phyloP scores from a whole-genome alignment of 371 early-diverging fungal genomes.

The Mucor ambiguus region DNA sequence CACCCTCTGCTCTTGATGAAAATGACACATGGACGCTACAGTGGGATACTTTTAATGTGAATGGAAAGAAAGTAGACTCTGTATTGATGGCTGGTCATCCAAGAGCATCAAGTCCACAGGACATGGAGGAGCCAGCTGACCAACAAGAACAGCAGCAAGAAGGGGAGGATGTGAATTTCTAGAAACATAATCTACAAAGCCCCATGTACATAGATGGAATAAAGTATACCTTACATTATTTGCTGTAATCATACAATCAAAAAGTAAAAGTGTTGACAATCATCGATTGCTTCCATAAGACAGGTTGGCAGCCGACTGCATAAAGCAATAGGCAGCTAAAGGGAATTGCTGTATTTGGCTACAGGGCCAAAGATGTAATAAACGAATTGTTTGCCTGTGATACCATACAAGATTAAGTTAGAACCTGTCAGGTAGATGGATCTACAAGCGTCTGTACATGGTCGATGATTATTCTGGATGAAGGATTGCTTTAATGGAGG shows the following conservation, averaged over 20 bases:
- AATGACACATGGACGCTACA: slow-evolving; percentile 31
- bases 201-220: background rate
- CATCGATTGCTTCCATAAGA: no score
- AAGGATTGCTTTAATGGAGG: no score
- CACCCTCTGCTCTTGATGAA: slow-evolving; percentile 6
- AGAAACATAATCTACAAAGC: background rate
- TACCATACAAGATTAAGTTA: background rate
- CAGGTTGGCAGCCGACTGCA: no score
- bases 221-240: background rate
- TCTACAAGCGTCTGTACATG: background rate
- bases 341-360: background rate
- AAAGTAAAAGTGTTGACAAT: no score
- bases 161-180: background rate
- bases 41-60: slow-evolving; percentile 44
- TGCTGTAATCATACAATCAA: no score
- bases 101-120: background rate
- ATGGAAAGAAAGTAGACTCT: slow-evolving; percentile 35
- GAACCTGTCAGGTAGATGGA: background rate
- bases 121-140: no score
- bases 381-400: background rate
- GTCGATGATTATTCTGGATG: background rate
- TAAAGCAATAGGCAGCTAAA: background rate
- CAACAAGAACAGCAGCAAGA: no score
- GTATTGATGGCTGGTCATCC: slow-evolving; percentile 19
- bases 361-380: background rate